A percentile compares a stretch with the other conserved stretches of the same genome.
Evolutionary conservation across 768 basidiomycete genomes (phyloP).

Genomic region (Rhizopogon rudus): DNA sequence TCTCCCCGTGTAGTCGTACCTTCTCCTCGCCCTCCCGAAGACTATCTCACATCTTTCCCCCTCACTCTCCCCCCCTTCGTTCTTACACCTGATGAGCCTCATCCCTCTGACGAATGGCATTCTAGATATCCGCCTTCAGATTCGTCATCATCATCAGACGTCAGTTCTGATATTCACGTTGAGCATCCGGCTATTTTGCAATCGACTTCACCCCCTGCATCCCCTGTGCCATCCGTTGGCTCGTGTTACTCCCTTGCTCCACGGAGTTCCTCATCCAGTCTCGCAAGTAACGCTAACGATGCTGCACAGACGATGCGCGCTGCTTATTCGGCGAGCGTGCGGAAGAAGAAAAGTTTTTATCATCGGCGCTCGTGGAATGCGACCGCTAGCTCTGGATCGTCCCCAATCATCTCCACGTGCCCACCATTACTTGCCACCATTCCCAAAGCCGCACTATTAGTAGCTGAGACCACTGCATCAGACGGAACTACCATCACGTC

Average conservation of each 20-base stretch:
- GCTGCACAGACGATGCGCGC: slow-evolving; percentile 25
- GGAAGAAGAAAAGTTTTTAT: slow-evolving; percentile 29
- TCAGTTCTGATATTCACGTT: slow-evolving; percentile 15
- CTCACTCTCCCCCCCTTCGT: slow-evolving; percentile 47
- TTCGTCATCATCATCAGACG: slow-evolving; percentile 26
- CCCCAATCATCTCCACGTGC: slow-evolving; percentile 11
- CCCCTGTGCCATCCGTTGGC: slow-evolving; percentile 23
- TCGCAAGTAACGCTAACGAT: slow-evolving; percentile 15
- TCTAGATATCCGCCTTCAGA: slow-evolving; percentile 18
- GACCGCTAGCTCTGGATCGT: slow-evolving; percentile 19
- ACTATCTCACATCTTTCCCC: slow-evolving; percentile 51
- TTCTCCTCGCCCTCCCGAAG: slow-evolving; percentile 31
- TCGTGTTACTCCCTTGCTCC: slow-evolving; percentile 23
- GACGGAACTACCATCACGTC: slow-evolving; percentile 3
- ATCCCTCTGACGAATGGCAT: slow-evolving; percentile 18
- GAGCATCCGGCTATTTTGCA: slow-evolving; percentile 4
- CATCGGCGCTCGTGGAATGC: slow-evolving; percentile 25
- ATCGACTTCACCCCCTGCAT: slow-evolving; percentile 21
- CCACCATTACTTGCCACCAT: neutral
- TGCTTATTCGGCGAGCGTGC: slow-evolving; percentile 25
- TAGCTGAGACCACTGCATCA: slow-evolving; percentile 3
- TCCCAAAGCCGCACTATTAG: slow-evolving; percentile 14
- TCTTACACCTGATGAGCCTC: slow-evolving; percentile 25
- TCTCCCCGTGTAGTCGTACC: slow-evolving; percentile 9
- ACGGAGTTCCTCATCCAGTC: slow-evolving; percentile 26